A percentile compares a stretch with the other conserved stretches of the same genome.
Conservation (phyloP, 2,329 filamentous ascomycete species). For the Tothia fuscella region DNA sequence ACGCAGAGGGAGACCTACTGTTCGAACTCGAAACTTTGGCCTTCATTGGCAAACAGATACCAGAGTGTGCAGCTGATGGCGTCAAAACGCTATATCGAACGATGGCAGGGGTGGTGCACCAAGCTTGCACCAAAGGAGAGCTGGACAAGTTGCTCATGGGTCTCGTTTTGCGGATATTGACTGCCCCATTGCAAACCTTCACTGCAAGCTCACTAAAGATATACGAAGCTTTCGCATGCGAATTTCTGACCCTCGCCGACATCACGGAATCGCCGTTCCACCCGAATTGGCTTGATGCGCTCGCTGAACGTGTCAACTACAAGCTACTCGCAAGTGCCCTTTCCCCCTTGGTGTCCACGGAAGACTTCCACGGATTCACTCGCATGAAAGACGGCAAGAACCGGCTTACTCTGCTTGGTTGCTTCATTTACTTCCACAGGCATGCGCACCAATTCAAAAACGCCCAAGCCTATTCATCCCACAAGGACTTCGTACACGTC, state of each 20-base stretch:
- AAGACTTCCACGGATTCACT: constrained; percentile 18
- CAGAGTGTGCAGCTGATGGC: constrained; percentile 5
- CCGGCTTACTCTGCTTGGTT: constrained; percentile 45
- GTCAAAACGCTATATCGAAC: constrained; percentile 8
- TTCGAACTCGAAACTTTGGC: constrained; percentile 13
- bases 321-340: constrained; percentile 29
- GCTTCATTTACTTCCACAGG: constrained; percentile 47
- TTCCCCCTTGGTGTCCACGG: constrained; percentile 19
- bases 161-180: constrained; percentile 16
- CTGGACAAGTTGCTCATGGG: background rate
- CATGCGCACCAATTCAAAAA: constrained; percentile 31
- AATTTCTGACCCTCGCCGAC: constrained; percentile 34
- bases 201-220: constrained; percentile 25
- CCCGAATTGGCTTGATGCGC: constrained; percentile 24
- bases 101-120: constrained; percentile 1
- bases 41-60: constrained; percentile 5
- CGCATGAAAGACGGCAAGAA: constrained; percentile 25
- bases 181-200: constrained; percentile 22
- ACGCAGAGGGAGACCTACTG: constrained; percentile 10
- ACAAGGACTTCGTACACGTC: constrained; percentile 43
- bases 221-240: constrained; percentile 27
- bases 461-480: constrained; percentile 29
- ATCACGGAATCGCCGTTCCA: constrained; percentile 23
- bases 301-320: constrained; percentile 40
- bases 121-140: background rate